A percentile compares a stretch with the other conserved stretches of the same genome.
These are phyloP conservation scores for Mucor mucedo DNA, from an alignment of 371 early-diverging fungal species.

Conservation along the genomic window DNA sequence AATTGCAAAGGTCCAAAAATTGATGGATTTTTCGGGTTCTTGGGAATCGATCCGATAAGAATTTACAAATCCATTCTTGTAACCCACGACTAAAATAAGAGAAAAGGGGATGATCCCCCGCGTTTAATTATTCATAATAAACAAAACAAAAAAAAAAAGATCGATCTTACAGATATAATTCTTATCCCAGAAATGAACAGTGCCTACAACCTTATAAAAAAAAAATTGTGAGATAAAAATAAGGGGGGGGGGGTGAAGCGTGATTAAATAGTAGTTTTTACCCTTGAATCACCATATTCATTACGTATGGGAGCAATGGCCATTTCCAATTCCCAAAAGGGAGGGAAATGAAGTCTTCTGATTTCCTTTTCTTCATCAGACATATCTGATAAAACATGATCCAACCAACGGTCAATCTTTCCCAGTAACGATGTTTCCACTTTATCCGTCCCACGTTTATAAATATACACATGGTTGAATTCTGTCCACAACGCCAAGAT, in stretches of 20 bases:
- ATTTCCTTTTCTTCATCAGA: constrained; percentile 20
- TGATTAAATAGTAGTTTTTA: not conserved
- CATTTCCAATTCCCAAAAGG: constrained; percentile 28
- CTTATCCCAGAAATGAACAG: constrained; percentile 21
- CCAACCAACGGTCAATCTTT: constrained; percentile 19
- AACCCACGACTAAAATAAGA: constrained; percentile 27
- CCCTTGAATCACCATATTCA: constrained; percentile 14
- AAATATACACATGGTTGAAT: constrained; percentile 33
- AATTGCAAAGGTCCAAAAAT: constrained; percentile 34
- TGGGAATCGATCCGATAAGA: constrained; percentile 33
- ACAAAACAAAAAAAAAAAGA: not conserved
- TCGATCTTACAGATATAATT: constrained; percentile 21
- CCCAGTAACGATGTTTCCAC: not conserved
- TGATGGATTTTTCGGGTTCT: constrained; percentile 26
- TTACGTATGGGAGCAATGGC: constrained; percentile 17
- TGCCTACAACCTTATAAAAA: constrained; percentile 17
- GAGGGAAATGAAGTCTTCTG: constrained; percentile 14
- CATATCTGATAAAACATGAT: constrained; percentile 13
- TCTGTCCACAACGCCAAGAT: constrained; percentile 49
- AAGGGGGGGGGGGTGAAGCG: no score
- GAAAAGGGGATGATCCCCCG: not conserved
- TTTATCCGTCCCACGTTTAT: constrained; percentile 18
- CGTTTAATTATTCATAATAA: not conserved
- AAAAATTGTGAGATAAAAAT: not conserved
- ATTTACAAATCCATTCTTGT: constrained; percentile 31